Percentiles rank a stretch among this genome's conserved stretches.
These are phyloP conservation scores for Aureobasidium lini DNA, from an alignment of 2,329 filamentous ascomycete species.

Conservation along the genomic window DNA sequence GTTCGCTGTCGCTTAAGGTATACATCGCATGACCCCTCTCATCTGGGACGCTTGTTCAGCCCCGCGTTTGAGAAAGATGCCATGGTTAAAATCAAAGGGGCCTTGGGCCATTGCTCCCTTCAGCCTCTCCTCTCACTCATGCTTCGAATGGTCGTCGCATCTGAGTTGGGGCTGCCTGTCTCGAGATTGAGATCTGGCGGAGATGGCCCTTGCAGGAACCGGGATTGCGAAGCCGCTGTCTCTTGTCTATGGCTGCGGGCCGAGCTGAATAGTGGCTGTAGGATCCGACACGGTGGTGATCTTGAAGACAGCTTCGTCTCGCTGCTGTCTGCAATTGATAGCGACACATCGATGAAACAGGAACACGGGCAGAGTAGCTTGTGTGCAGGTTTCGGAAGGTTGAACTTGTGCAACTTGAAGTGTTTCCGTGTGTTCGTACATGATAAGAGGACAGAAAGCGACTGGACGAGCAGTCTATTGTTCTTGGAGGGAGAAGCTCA, in stretches of 20 bases:
- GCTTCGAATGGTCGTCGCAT: background rate
- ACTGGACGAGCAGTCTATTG: background rate
- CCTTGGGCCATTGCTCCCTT: background rate
- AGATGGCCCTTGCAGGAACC: background rate
- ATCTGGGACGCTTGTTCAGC: conserved; percentile 1
- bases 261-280: background rate
- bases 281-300: background rate
- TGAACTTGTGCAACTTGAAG: background rate
- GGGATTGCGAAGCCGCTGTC: background rate
- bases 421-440: background rate
- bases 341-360: background rate
- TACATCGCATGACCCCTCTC: conserved; percentile 3
- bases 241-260: background rate
- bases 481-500: background rate
- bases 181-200: background rate
- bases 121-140: background rate
- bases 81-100: background rate
- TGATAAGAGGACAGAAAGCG: conserved; percentile 1
- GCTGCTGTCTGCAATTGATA: background rate
- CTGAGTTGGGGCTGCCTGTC: background rate
- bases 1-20: conserved; percentile 2
- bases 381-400: background rate
- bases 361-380: background rate
- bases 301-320: background rate
- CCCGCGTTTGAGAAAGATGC: background rate